A percentile compares a stretch with the other conserved stretches of the same genome.
Evolutionary conservation across 129 eudicot genomes (phyloP).

Genomic region (Saposhnikovia divaricata): DNA sequence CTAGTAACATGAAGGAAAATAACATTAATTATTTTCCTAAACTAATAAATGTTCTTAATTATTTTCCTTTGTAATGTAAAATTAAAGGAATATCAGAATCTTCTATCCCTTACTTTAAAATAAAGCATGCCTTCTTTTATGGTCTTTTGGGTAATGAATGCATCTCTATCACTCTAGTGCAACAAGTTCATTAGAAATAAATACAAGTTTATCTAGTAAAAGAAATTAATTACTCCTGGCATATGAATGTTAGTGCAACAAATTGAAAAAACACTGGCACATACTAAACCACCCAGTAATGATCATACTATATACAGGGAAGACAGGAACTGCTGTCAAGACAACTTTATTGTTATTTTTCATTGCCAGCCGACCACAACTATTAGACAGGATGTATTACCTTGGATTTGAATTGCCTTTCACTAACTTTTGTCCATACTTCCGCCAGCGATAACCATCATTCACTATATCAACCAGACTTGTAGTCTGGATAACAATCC

Average conservation of each 20-base stretch:
- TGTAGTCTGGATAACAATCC: conserved; percentile 70
- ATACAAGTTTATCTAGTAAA: neutral
- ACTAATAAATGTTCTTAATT: neutral
- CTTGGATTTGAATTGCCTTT: conserved; percentile 89
- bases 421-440: conserved; percentile 90
- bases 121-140: neutral
- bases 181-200: neutral
- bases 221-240: neutral
- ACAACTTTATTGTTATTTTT: neutral
- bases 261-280: neutral
- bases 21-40: too few relatives aligned
- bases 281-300: neutral
- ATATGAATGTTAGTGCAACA: neutral
- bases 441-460: conserved; percentile 95
- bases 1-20: conserved; percentile 17
- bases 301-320: neutral
- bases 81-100: neutral
- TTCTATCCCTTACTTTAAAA: neutral
- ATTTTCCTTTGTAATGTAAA: neutral
- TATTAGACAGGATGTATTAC: conserved; percentile 21
- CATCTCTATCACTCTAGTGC: neutral
- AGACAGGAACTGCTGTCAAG: neutral
- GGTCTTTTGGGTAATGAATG: neutral
- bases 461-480: conserved; percentile 82
- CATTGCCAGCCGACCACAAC: neutral